Base-by-base conservation (phyloP, 306 rosid genomes). In the Sechiopsis laciniata region DNA sequence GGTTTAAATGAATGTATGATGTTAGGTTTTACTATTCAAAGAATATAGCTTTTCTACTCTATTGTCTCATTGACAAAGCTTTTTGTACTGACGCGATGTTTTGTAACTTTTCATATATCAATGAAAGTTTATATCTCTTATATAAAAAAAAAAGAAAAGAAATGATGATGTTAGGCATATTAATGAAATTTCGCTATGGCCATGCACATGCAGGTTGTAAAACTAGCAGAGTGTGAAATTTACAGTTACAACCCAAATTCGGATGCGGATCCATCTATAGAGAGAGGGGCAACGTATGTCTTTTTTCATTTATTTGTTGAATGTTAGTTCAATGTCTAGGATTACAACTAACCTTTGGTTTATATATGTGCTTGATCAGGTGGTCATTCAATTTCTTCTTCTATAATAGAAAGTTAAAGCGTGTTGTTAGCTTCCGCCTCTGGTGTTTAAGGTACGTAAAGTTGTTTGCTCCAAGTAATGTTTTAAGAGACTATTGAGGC, bases 381-480 rank as follows among this genome's bases (percentile, higher is more conserved):
- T 94, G 99, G 99, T 87, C 97, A 73, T 94, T 89, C 84, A 91
- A 84, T 77, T 91, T 91, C 88, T 88, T 94, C 80, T 94, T 94
- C 84, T 94, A 91, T 74, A 91, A 89, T 74, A 76, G 97, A 81
- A 94, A 89, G 83, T 89, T 87, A 48, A 94, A 91, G 85, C 89
- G 97, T 37, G 80, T 94, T 1, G 91, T 89, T 80, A 87, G 91
- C 67, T 91, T 91, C 77, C 90, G 86, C 29, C 82, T 91, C 79
- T 78, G 87, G 85, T 91, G 99, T 88, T 82, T 85, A 83, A 94
- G 97, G 97, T 94, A 78, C 73, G 89, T 66, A 62, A 67, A 54
- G 19, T 72, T 61, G 24, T 51, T 14, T 40, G 76, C 62, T 55
- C 40, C 26, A 4, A 13, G 21, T 32, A 32, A 32, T 32, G 37